phyloP scores from a whole-genome alignment of 306 rosid genomes.

The Begonia fuchsioides region DNA sequence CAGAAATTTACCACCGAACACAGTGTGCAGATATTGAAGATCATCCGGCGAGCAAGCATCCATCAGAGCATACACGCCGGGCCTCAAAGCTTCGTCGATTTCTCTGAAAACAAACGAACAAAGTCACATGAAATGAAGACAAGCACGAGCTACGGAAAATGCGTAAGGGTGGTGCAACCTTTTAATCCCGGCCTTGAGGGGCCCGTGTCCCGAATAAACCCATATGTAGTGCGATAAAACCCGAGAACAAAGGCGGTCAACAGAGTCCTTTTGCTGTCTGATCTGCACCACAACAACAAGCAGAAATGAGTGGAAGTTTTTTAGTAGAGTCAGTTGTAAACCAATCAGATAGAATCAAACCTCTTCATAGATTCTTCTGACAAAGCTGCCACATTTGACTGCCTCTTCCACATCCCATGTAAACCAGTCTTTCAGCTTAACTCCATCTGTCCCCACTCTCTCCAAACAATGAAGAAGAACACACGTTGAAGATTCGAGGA shows the following conservation, averaged over 20 bases:
- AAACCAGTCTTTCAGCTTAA: slow-evolving; percentile 26
- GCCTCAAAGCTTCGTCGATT: slow-evolving; percentile 75
- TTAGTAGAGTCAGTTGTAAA: background rate
- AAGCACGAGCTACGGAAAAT: background rate
- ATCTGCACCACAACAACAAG: slow-evolving; percentile 41
- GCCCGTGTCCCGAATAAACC: slow-evolving; percentile 71
- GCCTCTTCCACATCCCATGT: slow-evolving; percentile 72
- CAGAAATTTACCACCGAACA: slow-evolving; percentile 57
- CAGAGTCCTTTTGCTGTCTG: slow-evolving; percentile 54
- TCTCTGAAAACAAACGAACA: slow-evolving; percentile 38
- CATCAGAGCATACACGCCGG: slow-evolving; percentile 67
- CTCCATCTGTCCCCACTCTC: slow-evolving; percentile 29
- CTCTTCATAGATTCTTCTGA: slow-evolving; percentile 78
- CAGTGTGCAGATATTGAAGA: slow-evolving; percentile 88
- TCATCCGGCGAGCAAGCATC: slow-evolving; percentile 65
- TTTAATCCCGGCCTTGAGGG: slow-evolving; percentile 55
- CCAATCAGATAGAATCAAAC: slow-evolving; percentile 10
- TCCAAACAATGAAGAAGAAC: slow-evolving; percentile 75
- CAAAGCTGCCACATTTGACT: slow-evolving; percentile 65
- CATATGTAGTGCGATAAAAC: slow-evolving; percentile 57
- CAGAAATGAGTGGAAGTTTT: background rate
- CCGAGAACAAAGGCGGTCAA: slow-evolving; percentile 50
- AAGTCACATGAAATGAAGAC: background rate
- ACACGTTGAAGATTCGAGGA: slow-evolving; percentile 62
- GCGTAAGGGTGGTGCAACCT: slow-evolving; percentile 26